Percentiles rank a stretch among this genome's conserved stretches.
These are phyloP conservation scores for Saccharomyces kudriavzevii DNA, from an alignment of 805 yeast species.

Conservation along the genomic window DNA sequence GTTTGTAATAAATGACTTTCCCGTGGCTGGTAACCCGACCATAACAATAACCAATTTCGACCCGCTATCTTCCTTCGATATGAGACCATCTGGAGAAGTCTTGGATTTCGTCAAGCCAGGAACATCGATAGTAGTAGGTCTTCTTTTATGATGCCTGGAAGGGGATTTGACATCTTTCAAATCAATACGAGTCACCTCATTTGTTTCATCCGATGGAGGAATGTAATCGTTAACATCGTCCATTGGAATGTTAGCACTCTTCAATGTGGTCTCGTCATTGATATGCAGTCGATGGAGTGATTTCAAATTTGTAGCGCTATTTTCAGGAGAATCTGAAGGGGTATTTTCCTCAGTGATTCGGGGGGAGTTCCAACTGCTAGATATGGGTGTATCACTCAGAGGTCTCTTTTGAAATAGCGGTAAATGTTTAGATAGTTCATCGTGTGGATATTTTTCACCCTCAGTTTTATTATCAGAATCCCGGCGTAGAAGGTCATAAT, in stretches of 20 bases:
- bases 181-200: neutral
- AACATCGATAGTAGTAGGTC: conserved; percentile 80
- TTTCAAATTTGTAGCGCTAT: conserved; percentile 10
- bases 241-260: neutral
- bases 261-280: neutral
- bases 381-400: conserved; percentile 64
- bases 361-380: conserved; percentile 52
- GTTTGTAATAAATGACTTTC: conserved; percentile 88
- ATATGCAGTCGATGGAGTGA: neutral
- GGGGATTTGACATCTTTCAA: conserved; percentile 9
- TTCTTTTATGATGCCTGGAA: conserved; percentile 33
- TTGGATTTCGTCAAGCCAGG: conserved; percentile 86
- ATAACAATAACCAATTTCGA: conserved; percentile 84
- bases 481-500: neutral
- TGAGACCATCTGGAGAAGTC: conserved; percentile 66
- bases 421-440: conserved; percentile 1
- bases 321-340: conserved; percentile 20
- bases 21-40: conserved; percentile 96
- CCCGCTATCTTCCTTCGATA: conserved; percentile 60
- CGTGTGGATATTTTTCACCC: conserved; percentile 1
- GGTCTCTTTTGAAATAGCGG: conserved; percentile 68
- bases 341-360: conserved; percentile 28
- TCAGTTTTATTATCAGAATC: neutral
- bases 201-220: neutral
- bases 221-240: neutral